These are phyloP conservation scores for Chrysoporthe cubensis DNA, from an alignment of 2,329 filamentous ascomycete species.

Conservation along the genomic window DNA sequence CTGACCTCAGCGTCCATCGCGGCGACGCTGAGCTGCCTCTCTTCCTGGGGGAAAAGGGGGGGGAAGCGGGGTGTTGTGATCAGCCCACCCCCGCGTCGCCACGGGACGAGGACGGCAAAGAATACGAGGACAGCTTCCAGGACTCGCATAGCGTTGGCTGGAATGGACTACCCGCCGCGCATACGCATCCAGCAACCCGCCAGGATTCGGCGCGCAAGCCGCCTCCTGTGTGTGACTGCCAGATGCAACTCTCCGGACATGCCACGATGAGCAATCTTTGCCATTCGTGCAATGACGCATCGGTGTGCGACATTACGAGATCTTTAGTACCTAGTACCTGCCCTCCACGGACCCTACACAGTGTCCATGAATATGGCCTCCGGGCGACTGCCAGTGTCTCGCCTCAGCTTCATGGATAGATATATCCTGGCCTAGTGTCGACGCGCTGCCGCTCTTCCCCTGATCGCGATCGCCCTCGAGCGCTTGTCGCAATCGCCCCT, in stretches of 20 bases:
- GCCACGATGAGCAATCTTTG: constrained; percentile 30
- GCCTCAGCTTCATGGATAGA: not conserved
- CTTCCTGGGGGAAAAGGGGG: too few relatives aligned
- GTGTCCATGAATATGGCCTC: not conserved
- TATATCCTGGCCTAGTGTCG: not conserved
- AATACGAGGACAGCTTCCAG: too few relatives aligned
- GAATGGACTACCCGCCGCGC: not conserved
- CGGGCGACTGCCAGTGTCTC: not conserved
- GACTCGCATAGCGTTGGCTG: not conserved
- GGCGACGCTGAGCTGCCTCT: too few relatives aligned
- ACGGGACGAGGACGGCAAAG: too few relatives aligned
- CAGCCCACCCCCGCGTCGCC: too few relatives aligned
- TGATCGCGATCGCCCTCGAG: not conserved
- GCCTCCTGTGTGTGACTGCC: constrained; percentile 8
- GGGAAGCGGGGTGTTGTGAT: too few relatives aligned
- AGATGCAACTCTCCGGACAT: constrained; percentile 21
- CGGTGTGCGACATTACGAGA: constrained; percentile 17
- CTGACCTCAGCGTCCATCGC: too few relatives aligned
- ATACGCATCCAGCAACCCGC: not conserved
- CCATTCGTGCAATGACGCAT: constrained; percentile 26
- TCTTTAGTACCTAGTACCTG: too few relatives aligned
- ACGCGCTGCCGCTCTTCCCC: too few relatives aligned
- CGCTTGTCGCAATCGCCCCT: too few relatives aligned
- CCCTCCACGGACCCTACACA: too few relatives aligned
- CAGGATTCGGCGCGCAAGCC: not conserved